These are phyloP conservation scores for Flagelloscypha sp. DNA, from an alignment of 768 basidiomycete genomes.

Conservation along the genomic window DNA sequence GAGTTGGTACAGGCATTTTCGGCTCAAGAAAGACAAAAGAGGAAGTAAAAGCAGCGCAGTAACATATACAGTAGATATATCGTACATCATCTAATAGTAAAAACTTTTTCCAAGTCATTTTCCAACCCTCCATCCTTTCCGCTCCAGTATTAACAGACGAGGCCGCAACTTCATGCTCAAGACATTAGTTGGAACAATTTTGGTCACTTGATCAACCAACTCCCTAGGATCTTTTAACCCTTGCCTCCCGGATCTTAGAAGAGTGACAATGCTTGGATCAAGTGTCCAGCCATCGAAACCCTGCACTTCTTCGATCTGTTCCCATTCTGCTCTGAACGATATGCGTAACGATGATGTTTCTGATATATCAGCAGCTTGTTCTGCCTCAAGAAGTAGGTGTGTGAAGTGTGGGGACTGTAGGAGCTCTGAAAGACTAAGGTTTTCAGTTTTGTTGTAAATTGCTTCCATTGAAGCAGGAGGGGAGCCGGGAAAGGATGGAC, in stretches of 20 bases:
- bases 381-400: constrained; percentile 52
- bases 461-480: constrained; percentile 26
- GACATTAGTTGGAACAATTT: too few species aligned
- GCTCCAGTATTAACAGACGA: too few species aligned
- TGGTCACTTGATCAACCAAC: too few species aligned
- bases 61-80: neutral
- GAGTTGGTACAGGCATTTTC: constrained; percentile 90
- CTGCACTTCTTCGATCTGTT: too few species aligned
- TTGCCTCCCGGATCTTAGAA: too few species aligned
- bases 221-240: too few species aligned
- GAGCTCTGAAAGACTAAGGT: constrained; percentile 34
- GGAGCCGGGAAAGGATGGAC: constrained; percentile 39
- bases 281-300: too few species aligned
- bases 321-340: too few species aligned
- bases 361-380: constrained; percentile 15
- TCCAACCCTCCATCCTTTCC: constrained; percentile 36
- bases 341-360: too few species aligned
- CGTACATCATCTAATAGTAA: neutral
- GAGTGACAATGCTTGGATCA: too few species aligned
- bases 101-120: constrained; percentile 10
- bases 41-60: constrained; percentile 3
- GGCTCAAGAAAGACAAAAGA: constrained; percentile 58
- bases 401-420: constrained; percentile 37
- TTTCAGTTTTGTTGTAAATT: constrained; percentile 82
- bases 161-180: too few species aligned